Percentiles rank a stretch among this genome's conserved stretches.
Conservation (phyloP, 2,329 filamentous ascomycete species). For the Colletotrichum sp. region DNA sequence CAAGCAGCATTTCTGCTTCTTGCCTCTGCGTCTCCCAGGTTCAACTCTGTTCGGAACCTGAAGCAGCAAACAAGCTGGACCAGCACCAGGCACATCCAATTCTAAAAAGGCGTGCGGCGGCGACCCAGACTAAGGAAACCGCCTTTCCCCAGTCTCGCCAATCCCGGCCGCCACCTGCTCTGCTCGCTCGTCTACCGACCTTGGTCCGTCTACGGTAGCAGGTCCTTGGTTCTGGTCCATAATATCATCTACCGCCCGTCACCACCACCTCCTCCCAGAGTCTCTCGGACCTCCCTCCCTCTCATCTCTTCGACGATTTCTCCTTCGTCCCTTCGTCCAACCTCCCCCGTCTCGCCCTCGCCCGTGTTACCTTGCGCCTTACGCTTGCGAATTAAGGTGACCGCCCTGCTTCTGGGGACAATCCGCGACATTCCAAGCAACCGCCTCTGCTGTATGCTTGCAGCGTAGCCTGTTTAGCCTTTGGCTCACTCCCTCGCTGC, state of each 20-base stretch:
- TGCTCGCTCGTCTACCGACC: not conserved
- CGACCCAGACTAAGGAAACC: not conserved
- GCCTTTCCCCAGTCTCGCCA: not conserved
- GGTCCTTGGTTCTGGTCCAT: not conserved
- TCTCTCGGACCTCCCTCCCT: conserved; percentile 18
- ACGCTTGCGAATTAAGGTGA: not conserved
- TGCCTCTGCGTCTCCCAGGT: not conserved
- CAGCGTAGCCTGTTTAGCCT: not conserved
- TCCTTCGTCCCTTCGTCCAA: conserved; percentile 10
- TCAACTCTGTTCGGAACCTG: not conserved
- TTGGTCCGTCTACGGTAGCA: not conserved
- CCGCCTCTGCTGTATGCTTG: not conserved
- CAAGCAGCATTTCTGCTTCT: not conserved
- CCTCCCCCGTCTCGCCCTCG: conserved; percentile 4
- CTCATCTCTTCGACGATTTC: conserved; percentile 2
- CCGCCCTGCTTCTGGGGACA: not conserved
- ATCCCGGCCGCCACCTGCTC: not conserved
- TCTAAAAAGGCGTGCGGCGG: not conserved
- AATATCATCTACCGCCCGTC: not conserved
- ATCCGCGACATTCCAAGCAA: conserved; percentile 14
- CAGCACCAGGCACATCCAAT: not conserved
- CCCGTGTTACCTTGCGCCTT: not conserved
- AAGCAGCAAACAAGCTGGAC: not conserved
- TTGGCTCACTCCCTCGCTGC: not conserved
- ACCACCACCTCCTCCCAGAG: not conserved